phyloP scores from a whole-genome alignment of 495 filamentous ascomycete species.

The Penicillium psychrofluorescens region DNA sequence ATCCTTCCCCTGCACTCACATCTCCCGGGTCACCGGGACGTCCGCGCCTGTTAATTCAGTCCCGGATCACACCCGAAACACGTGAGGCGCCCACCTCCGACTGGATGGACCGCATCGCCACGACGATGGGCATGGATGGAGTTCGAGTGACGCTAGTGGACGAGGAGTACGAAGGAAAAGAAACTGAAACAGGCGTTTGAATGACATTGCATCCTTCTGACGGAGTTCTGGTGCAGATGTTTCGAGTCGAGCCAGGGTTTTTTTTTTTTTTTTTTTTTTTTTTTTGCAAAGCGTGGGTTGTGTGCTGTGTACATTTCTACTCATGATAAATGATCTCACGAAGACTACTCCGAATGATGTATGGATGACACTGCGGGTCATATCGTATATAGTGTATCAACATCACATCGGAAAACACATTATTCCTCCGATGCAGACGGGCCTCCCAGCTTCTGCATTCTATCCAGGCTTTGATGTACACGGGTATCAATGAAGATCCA shows the following conservation, averaged over 20 bases:
- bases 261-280: not conserved
- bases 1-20: not conserved
- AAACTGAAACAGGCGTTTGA: not conserved
- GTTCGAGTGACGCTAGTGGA: slow-evolving; percentile 13
- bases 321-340: too few species aligned
- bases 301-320: too few species aligned
- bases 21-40: slow-evolving; percentile 11
- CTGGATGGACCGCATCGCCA: slow-evolving; percentile 23
- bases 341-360: too few species aligned
- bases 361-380: too few species aligned
- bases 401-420: slow-evolving; percentile 5
- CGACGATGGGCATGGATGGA: slow-evolving; percentile 22
- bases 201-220: slow-evolving; percentile 1
- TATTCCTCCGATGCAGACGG: slow-evolving; percentile 6
- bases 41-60: slow-evolving; percentile 11
- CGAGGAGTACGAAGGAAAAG: not conserved
- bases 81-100: slow-evolving; percentile 15
- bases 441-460: slow-evolving; percentile 17
- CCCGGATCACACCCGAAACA: slow-evolving; percentile 13
- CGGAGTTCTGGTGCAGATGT: not conserved
- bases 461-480: slow-evolving; percentile 27
- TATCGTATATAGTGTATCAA: slow-evolving; percentile 3
- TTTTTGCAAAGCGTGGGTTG: not conserved
- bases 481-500: slow-evolving; percentile 20
- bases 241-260: too few species aligned